phyloP scores from a whole-genome alignment of 192 early-diverging fungal genomes.

The Mortierella claussenii region DNA sequence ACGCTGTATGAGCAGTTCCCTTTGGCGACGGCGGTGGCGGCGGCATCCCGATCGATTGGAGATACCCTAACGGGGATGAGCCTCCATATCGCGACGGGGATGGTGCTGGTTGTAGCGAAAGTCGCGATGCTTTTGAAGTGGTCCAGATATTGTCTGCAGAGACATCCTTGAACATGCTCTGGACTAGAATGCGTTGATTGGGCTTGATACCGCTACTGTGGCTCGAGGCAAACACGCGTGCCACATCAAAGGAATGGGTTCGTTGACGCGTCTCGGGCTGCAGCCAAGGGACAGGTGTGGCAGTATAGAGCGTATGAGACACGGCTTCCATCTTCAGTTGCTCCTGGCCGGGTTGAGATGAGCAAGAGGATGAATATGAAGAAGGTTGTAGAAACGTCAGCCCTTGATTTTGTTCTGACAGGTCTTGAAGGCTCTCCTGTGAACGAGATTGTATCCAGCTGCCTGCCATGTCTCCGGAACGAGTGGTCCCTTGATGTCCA shows the following conservation, averaged over 20 bases:
- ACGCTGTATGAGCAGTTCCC: too few relatives aligned
- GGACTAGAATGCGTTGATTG: conserved; percentile 20
- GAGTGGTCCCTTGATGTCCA: not conserved
- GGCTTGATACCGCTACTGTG: conserved; percentile 23
- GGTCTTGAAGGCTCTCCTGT: not conserved
- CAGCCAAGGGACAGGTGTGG: conserved; percentile 18
- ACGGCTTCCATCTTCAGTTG: not conserved
- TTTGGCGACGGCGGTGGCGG: not conserved
- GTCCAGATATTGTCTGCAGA: conserved; percentile 45
- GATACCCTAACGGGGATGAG: not conserved
- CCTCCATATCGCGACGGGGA: conserved; percentile 5
- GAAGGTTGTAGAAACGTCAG: too few relatives aligned
- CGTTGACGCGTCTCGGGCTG: conserved; percentile 11
- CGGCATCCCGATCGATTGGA: not conserved
- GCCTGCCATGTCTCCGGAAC: conserved; percentile 10
- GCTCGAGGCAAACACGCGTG: conserved; percentile 20
- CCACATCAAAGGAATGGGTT: conserved; percentile 37
- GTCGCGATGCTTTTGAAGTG: not conserved
- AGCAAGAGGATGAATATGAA: too few relatives aligned
- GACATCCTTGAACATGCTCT: conserved; percentile 49
- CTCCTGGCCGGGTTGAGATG: not conserved
- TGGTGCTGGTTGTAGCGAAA: not conserved
- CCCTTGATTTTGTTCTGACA: not conserved
- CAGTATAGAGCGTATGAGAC: not conserved
- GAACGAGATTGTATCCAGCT: too few relatives aligned